Conservation (phyloP, 2,329 filamentous ascomycete species). For the Pestalotiopsis sp. region DNA sequence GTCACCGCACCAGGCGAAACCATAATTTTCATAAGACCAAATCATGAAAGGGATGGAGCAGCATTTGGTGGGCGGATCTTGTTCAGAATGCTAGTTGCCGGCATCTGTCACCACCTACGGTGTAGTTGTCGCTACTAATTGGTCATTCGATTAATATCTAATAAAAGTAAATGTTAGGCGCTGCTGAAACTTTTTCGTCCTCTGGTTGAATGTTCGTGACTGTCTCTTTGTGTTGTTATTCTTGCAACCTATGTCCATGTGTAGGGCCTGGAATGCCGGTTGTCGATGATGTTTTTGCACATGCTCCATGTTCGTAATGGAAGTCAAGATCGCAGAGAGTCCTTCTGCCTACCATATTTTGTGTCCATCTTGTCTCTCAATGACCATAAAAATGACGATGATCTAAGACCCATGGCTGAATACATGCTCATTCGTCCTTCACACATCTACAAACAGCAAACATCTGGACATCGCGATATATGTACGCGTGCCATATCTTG, state of each 20-base stretch:
- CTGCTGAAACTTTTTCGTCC: not conserved
- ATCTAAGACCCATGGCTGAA: too few relatives aligned
- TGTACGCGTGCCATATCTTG: too few relatives aligned
- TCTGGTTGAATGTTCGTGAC: not conserved
- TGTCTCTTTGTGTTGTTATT: not conserved
- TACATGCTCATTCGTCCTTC: too few relatives aligned
- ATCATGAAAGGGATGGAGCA: conserved; percentile 14
- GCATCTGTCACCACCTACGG: conserved; percentile 16
- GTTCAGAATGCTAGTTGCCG: conserved; percentile 15
- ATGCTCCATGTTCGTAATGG: too few relatives aligned
- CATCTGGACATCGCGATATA: too few relatives aligned
- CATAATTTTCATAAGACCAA: conserved; percentile 23
- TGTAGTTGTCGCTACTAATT: conserved; percentile 1
- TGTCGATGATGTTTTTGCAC: not conserved
- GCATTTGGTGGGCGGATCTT: conserved; percentile 14
- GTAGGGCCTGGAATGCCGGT: not conserved
- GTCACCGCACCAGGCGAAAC: conserved; percentile 25
- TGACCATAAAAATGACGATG: too few relatives aligned
- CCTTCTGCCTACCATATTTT: too few relatives aligned
- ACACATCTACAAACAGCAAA: too few relatives aligned
- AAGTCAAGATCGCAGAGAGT: too few relatives aligned
- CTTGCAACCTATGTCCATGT: not conserved
- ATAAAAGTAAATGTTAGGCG: conserved; percentile 10
- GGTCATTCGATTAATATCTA: conserved; percentile 18
- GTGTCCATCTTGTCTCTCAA: too few relatives aligned